Percentiles rank a stretch among this genome's conserved stretches.
Evolutionary conservation across 1,284 basidiomycete genomes (phyloP).

Genomic region (Erythrobasidium hasegawianum): DNA sequence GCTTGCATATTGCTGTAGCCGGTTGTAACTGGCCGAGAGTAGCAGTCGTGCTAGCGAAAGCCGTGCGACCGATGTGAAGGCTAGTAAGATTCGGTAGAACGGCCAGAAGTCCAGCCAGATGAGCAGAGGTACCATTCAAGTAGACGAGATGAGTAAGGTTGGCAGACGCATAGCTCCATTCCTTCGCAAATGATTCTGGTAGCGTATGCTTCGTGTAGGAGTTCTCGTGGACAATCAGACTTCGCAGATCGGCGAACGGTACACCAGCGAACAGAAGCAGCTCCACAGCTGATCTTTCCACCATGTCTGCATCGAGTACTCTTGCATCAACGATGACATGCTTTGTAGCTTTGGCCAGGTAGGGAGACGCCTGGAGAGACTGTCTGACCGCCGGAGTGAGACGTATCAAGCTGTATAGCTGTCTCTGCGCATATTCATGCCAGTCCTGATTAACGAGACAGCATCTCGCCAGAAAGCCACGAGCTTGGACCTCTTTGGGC

Average conservation of each 20-base stretch:
- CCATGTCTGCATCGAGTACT: no score
- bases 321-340: no score
- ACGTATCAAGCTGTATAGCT: neutral
- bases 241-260: neutral
- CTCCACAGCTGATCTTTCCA: no score
- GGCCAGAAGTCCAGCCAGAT: neutral
- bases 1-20: neutral
- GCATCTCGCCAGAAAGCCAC: slow-evolving; percentile 10
- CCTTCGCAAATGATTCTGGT: neutral
- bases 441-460: slow-evolving; percentile 21
- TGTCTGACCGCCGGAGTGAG: neutral
- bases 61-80: slow-evolving; percentile 18
- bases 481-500: neutral
- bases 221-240: neutral
- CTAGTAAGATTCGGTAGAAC: slow-evolving; percentile 2
- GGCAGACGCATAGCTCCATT: neutral
- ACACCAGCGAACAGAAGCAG: no score
- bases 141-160: slow-evolving; percentile 23
- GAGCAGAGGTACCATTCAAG: slow-evolving; percentile 10
- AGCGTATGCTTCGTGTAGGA: neutral
- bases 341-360: no score
- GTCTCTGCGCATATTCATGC: neutral
- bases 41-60: neutral
- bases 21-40: neutral
- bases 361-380: no score